Conservation (phyloP, 306 rosid genomes). For the Abrus precatorius region DNA sequence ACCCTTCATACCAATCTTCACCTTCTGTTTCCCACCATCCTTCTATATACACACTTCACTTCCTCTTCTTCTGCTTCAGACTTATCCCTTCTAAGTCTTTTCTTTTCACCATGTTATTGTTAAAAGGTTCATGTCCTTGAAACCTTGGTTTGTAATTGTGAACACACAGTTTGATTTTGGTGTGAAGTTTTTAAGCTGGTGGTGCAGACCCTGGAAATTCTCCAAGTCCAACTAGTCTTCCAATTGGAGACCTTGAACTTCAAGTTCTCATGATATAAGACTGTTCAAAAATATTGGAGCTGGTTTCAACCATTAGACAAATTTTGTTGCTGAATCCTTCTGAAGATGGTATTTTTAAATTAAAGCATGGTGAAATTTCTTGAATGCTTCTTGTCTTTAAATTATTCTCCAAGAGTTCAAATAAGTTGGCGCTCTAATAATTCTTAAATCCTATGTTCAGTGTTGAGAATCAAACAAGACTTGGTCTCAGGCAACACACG, state of each 20-base stretch:
- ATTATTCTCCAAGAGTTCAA: slow-evolving; percentile 38
- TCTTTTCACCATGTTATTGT: slow-evolving; percentile 1
- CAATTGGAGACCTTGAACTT: neutral
- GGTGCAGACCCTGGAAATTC: slow-evolving; percentile 35
- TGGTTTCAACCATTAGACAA: slow-evolving; percentile 20
- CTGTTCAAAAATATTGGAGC: slow-evolving; percentile 29
- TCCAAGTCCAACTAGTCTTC: neutral
- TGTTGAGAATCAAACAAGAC: slow-evolving; percentile 41
- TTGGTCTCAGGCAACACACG: slow-evolving; percentile 39
- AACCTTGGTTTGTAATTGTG: slow-evolving; percentile 33
- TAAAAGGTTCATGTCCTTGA: slow-evolving; percentile 29
- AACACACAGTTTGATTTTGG: slow-evolving; percentile 35
- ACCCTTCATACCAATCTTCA: slow-evolving; percentile 64
- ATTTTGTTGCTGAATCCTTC: slow-evolving; percentile 41
- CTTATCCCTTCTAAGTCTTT: slow-evolving; percentile 23
- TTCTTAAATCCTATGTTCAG: slow-evolving; percentile 33
- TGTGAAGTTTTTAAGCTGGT: slow-evolving; percentile 12
- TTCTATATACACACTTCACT: slow-evolving; percentile 52
- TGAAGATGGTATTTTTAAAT: slow-evolving; percentile 48
- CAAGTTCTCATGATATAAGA: slow-evolving; percentile 11
- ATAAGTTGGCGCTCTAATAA: slow-evolving; percentile 17
- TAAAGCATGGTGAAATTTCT: slow-evolving; percentile 36
- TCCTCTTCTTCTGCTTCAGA: slow-evolving; percentile 40
- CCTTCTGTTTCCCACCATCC: slow-evolving; percentile 29
- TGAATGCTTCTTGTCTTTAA: slow-evolving; percentile 21